Evolutionary conservation across 805 yeast genomes (phyloP).

Genomic region (Cyberlindnera maclurae): DNA sequence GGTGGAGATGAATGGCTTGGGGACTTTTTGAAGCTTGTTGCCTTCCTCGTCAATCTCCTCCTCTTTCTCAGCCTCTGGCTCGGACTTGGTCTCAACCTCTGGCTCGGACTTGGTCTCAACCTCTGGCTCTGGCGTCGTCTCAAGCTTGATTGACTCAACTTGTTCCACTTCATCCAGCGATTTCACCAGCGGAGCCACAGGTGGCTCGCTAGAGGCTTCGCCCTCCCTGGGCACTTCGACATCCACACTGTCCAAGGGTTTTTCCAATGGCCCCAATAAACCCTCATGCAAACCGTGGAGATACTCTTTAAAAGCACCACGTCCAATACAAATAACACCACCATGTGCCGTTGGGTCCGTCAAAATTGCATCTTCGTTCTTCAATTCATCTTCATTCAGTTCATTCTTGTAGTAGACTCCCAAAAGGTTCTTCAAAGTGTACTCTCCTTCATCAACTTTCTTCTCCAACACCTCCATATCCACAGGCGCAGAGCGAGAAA

Average conservation of each 20-base stretch:
- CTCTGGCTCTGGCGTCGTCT: slow-evolving; percentile 1
- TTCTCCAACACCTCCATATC: slow-evolving; percentile 15
- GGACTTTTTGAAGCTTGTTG: slow-evolving; percentile 37
- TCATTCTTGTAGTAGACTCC: slow-evolving; percentile 45
- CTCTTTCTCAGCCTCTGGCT: neutral
- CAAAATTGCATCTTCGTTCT: slow-evolving; percentile 41
- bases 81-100: neutral
- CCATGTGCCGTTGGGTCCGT: slow-evolving; percentile 48
- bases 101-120: slow-evolving; percentile 1
- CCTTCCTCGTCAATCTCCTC: slow-evolving; percentile 10
- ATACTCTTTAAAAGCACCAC: slow-evolving; percentile 95
- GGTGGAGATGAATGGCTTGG: slow-evolving; percentile 57
- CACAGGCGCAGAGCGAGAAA: slow-evolving; percentile 5
- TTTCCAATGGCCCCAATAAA: slow-evolving; percentile 78
- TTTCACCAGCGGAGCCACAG: slow-evolving; percentile 7
- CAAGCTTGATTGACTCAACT: no score
- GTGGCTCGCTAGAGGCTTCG: neutral
- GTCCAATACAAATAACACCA: slow-evolving; percentile 86
- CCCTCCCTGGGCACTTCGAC: slow-evolving; percentile 4
- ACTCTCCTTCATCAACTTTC: slow-evolving; percentile 26
- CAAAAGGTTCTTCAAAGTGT: slow-evolving; percentile 38
- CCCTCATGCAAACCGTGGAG: slow-evolving; percentile 91
- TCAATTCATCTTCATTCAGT: slow-evolving; percentile 7
- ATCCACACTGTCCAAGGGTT: slow-evolving; percentile 30
- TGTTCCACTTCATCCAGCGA: slow-evolving; percentile 3